Percentiles rank a stretch among this genome's conserved stretches.
Conservation (phyloP, 176 grass and related monocot species). For the Calamus simplicifolius region DNA sequence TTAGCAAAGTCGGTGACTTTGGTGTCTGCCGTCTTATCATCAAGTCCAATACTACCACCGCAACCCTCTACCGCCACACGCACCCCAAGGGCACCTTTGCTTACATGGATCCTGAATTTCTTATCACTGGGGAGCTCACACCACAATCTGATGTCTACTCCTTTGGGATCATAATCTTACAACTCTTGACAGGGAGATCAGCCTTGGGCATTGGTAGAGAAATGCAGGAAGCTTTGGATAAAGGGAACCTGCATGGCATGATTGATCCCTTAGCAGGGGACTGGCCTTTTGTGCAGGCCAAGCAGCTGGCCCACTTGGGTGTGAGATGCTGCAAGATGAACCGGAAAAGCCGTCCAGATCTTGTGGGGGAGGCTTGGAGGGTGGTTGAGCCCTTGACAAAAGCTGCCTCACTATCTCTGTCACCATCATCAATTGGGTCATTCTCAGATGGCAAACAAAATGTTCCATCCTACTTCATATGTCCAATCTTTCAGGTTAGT, state of each 20-base stretch:
- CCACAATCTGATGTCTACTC: constrained; percentile 68
- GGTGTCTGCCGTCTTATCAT: constrained; percentile 45
- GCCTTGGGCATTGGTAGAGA: constrained; percentile 39
- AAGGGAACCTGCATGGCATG: constrained; percentile 29
- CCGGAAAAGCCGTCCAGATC: constrained; percentile 39
- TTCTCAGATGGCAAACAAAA: constrained; percentile 1
- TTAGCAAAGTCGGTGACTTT: constrained; percentile 57
- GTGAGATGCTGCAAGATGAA: constrained; percentile 55
- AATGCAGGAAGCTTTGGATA: constrained; percentile 53
- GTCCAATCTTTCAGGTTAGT: constrained; percentile 69
- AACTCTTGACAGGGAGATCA: constrained; percentile 56
- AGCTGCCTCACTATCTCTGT: constrained; percentile 9
- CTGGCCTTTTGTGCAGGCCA: constrained; percentile 71
- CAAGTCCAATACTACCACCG: constrained; percentile 22
- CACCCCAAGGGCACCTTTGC: constrained; percentile 31
- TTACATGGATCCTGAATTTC: constrained; percentile 74
- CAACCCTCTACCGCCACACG: constrained; percentile 24
- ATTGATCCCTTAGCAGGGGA: constrained; percentile 39
- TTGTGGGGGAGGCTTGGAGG: constrained; percentile 60
- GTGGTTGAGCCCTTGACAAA: constrained; percentile 49
- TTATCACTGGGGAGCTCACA: constrained; percentile 43
- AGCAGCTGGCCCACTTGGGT: constrained; percentile 65
- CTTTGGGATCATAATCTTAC: constrained; percentile 60
- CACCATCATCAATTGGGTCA: background rate
- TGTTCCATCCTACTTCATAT: constrained; percentile 52